phyloP scores from a whole-genome alignment of 2,329 filamentous ascomycete species.

The Diaporthe humulicola region DNA sequence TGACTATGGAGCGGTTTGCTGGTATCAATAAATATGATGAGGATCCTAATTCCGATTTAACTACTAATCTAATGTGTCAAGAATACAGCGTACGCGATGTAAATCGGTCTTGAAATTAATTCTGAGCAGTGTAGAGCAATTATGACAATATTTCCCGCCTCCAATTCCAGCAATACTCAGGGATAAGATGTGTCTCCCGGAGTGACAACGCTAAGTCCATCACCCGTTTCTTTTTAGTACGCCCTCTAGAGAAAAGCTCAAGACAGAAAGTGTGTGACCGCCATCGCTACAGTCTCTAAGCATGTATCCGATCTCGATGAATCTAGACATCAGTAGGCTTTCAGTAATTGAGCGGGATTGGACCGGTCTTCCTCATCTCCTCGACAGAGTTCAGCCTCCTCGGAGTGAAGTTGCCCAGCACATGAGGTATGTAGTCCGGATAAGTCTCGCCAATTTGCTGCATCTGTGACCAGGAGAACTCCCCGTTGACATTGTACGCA shows the following conservation, averaged over 20 bases:
- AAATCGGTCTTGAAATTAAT: too few relatives aligned
- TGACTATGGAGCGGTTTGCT: neutral
- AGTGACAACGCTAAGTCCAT: neutral
- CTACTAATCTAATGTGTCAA: neutral
- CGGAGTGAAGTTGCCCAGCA: neutral
- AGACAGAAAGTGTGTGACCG: neutral
- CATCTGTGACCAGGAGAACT: neutral
- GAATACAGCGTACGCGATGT: too few relatives aligned
- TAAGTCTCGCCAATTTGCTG: neutral
- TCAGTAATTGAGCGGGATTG: neutral
- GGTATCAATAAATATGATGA: neutral
- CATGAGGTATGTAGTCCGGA: constrained; percentile 13
- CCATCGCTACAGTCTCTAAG: neutral
- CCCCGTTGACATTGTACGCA: constrained; percentile 5
- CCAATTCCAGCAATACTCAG: too few relatives aligned
- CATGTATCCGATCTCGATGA: neutral
- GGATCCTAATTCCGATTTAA: neutral
- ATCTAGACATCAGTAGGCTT: neutral
- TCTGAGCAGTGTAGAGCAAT: too few relatives aligned
- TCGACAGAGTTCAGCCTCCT: constrained; percentile 7
- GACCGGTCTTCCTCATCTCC: neutral
- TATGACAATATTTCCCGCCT: too few relatives aligned
- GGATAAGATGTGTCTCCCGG: too few relatives aligned
- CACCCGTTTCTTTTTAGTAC: neutral
- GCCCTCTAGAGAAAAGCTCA: neutral